Base-by-base conservation (phyloP, 257 asterid genomes). In the Solanum tarapatanum region DNA sequence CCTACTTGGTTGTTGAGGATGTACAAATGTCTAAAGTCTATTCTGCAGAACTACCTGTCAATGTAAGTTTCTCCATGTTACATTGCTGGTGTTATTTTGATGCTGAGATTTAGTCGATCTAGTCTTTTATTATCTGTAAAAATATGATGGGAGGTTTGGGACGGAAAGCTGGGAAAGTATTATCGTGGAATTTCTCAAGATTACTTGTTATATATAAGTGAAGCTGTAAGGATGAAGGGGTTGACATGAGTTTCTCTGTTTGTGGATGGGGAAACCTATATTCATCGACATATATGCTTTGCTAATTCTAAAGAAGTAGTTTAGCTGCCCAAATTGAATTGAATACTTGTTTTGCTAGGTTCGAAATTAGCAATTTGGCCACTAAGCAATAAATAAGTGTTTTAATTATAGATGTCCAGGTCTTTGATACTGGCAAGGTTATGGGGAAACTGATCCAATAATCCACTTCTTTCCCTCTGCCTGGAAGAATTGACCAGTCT, bases 21-120 rank as follows among this genome's bases (percentile, higher is more conserved):
- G 92, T 89, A 74, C 91, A 93, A 83, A 87, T 95, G 98, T 87
- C 91, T 32, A 91, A 93, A 89, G 93, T 94, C 86, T 93, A 89
- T 83, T 87, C 97, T 4, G 80, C 88, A 32, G 98, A 94, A 87
- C 89, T 95, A 82, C 97, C 97, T 8, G 60, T 93, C 87, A 89
- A 89, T 86, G 99, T 95, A 90, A 91, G 98, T 69, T 62, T 35
- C 45, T 58, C 39, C 64, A 72, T 23, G 36, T 23, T 83, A 75
- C 64, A 41, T 73, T 82, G 36, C 13, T 26, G 37, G 66, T 14
- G 64, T 41, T 41, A 4, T 8, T 7, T 24, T 26, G 84, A 79
- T 28, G 26, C 37, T 43, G 64, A 77, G 36, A 26, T 26, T 41
- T 24, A 3, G 84, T 79, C 24, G 39, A 70, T 30, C 21, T 30